Percentiles rank a stretch among this genome's conserved stretches.
Conservation (phyloP, 176 grass and related monocot species). For the Oryza punctata region DNA sequence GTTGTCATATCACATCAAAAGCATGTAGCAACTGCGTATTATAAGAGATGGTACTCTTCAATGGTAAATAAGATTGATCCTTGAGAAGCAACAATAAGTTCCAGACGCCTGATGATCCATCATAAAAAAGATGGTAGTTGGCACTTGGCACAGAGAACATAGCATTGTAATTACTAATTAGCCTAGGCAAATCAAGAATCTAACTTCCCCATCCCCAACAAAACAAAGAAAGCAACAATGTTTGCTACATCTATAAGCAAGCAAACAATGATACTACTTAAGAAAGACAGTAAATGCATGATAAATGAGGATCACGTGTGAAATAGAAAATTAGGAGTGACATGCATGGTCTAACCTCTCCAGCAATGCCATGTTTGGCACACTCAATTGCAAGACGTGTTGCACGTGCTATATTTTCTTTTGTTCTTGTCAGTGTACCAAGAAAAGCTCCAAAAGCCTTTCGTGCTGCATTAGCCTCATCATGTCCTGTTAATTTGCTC, state of each 20-base stretch:
- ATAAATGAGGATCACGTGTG: not conserved
- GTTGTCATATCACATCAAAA: conserved; percentile 15
- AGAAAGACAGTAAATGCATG: conserved; percentile 1
- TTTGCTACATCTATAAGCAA: conserved; percentile 38
- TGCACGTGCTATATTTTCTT: conserved; percentile 91
- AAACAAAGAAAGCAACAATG: conserved; percentile 25
- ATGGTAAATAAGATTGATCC: not conserved
- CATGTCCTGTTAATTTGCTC: conserved; percentile 42
- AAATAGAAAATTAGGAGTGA: conserved; percentile 10
- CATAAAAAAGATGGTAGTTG: conserved; percentile 8
- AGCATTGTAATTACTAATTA: conserved; percentile 25
- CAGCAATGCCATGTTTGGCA: conserved; percentile 87
- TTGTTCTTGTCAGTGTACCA: conserved; percentile 76
- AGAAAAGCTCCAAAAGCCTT: conserved; percentile 83
- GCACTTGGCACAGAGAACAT: conserved; percentile 22
- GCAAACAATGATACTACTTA: conserved; percentile 30
- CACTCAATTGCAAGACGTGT: conserved; percentile 94
- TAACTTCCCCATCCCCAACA: conserved; percentile 22
- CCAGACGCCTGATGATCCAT: not conserved
- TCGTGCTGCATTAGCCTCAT: conserved; percentile 63
- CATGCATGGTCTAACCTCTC: conserved; percentile 75
- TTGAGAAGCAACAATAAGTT: not conserved
- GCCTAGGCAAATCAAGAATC: conserved; percentile 17
- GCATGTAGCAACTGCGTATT: not conserved
- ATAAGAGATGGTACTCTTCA: conserved; percentile 15